phyloP scores from a whole-genome alignment of 257 asterid genomes.

The Solanum habrochaites region DNA sequence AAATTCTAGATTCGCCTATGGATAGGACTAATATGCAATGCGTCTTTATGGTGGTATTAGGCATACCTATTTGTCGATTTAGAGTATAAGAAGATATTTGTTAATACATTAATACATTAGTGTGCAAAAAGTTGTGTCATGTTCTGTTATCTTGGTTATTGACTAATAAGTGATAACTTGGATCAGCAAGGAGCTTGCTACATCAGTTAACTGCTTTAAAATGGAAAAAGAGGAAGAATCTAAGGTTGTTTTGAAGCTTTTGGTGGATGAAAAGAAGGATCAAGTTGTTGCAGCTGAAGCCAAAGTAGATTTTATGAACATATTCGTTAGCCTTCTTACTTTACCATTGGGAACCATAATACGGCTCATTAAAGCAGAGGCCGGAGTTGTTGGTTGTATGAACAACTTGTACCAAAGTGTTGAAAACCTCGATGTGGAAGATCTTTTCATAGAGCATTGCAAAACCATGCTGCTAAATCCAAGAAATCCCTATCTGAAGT shows the following conservation, averaged over 20 bases:
- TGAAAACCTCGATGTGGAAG: not conserved
- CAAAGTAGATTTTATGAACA: not conserved
- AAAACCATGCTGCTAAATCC: not conserved
- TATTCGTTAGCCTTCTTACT: not conserved
- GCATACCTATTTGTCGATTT: not conserved
- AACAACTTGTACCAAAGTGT: not conserved
- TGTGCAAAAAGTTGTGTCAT: not conserved
- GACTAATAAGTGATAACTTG: not conserved
- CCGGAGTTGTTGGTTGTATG: not conserved
- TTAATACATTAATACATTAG: too few relatives aligned
- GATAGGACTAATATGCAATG: too few relatives aligned
- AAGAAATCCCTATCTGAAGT: not conserved
- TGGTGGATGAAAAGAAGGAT: not conserved
- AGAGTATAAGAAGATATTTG: too few relatives aligned
- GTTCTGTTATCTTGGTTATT: not conserved
- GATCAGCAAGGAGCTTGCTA: not conserved
- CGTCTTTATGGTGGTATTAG: not conserved
- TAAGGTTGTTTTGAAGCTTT: not conserved
- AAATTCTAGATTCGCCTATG: rapidly evolving
- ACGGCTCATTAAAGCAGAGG: not conserved
- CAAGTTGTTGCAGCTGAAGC: conserved; percentile 3
- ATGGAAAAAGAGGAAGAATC: not conserved
- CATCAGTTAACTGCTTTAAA: not conserved
- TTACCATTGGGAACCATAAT: not conserved
- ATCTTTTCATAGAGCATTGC: not conserved